Evolutionary conservation across 2,329 filamentous ascomycete species (phyloP), one percentile per base, ranked within the genome.

Genomic region (Sarocladiaceae sp.): DNA sequence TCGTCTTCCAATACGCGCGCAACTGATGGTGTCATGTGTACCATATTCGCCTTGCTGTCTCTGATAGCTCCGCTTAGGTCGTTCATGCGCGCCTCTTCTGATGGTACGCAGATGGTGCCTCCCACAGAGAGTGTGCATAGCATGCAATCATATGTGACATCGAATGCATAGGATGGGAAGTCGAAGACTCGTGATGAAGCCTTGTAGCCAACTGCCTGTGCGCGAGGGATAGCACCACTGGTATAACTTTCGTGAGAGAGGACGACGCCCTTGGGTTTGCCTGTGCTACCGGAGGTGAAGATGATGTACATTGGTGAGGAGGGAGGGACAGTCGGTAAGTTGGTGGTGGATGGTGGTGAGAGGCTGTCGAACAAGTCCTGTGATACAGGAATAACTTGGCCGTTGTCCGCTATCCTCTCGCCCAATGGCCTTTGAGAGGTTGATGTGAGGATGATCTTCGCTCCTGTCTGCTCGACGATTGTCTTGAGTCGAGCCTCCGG

Each of bases 281-380:
- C 82, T 0, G 83, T 86, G 54, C 80, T 85, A 13, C 82, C 82
- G 1, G 82, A 85, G 11, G 82, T 86, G 61, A 84, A 86, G 60
- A 85, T 83, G 58, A 84, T 78, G 55, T 78, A 79, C 29, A 77
- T 69, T 8, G 73, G 69, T 1, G 68, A 64, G 4, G 63, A 62
- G 2, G 73, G 57, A 2, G 83, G 64, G n/a, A 77, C 71, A 0
- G 53, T 47, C 0, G 71, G 70, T 1, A 73, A 36, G 26, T 42
- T 18, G 25, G 23, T 20, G 22, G 44, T 29, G 13, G 39, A 13
- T 26, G 22, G 17, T 22, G n/a, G 18, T 6, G 47, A 31, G 6
- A 48, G 26, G 4, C 23, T 54, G 46, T 63, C 59, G 33, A 66
- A 57, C 33, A 64, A 59, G 4, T 63, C 57, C 37, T 56, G 55